Base-by-base conservation (phyloP, 2,329 filamentous ascomycete species). In the Fusarium protoensiforme region DNA sequence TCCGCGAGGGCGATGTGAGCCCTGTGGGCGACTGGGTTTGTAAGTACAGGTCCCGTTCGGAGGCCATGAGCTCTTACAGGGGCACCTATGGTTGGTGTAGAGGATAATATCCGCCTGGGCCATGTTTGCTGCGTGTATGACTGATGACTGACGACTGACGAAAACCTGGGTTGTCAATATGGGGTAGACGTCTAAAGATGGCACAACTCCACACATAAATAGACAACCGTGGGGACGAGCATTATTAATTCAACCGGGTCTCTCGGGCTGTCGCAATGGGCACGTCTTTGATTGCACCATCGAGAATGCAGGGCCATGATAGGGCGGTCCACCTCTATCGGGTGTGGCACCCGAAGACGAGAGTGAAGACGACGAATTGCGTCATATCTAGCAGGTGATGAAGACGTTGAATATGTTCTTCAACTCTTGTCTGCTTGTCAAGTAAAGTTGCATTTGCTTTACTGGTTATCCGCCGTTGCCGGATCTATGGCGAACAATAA, bases 1-100 rank as follows among this genome's bases (percentile, higher is more conserved):
- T 94, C 93, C 33, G 88, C 86, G 29, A 95, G 87, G 7, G 88
- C 88, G 67, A 94, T 94, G 76, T 95, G 92, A 1, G 90, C 92
- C 38, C 94, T 92, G 79, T 96, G 93, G 18, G 93, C 93, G 57
- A 74, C 86, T 84, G 85, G 86, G 81, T 31, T n/a, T 10, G 9
- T 64, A 29, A 65, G 56, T 31, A 53, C 8, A 20, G 5, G 57
- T 36, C 13, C 33, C 1, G 5, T 5, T 35, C 22, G 5, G 18
- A 0, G 8, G 10, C 16, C 22, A 1, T 22, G 48, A 18, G 1
- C 38, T 33, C 81, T 60, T 77, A 85, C 89, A 94, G 24, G 92
- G 92, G 80, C 92, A 95, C 58, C 74, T 60, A 75, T 90, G 91
- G 84, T 91, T 92, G 57, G 92, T 94, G 83, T 94, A 94, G 46